phyloP scores from a whole-genome alignment of 2,329 filamentous ascomycete genomes.

The Hymenoscyphus linearis region DNA sequence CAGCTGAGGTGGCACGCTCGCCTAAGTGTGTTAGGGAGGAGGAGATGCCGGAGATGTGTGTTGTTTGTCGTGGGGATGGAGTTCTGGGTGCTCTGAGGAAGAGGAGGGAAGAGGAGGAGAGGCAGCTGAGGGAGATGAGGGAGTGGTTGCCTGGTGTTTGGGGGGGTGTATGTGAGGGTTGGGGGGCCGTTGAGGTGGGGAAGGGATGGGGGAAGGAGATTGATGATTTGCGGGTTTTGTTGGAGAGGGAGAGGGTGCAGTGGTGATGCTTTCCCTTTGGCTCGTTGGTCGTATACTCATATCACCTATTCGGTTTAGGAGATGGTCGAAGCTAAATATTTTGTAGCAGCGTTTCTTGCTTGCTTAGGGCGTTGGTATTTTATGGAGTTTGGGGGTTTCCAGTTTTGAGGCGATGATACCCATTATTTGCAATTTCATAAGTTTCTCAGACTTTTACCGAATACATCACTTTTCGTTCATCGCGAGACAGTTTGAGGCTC shows the following conservation, averaged over 20 bases:
- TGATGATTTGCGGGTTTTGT: conserved; percentile 16
- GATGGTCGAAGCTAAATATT: not conserved
- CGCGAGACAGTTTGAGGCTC: conserved; percentile 2
- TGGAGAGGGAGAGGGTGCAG: conserved; percentile 30
- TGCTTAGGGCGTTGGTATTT: not conserved
- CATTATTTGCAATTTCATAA: not conserved
- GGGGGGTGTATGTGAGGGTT: conserved; percentile 10
- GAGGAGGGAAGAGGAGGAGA: conserved; percentile 15
- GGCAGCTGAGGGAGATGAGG: conserved; percentile 15
- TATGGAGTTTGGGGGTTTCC: not conserved
- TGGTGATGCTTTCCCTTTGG: conserved; percentile 12
- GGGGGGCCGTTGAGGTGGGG: conserved; percentile 14
- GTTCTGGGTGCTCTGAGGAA: conserved; percentile 12
- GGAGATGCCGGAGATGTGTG: conserved; percentile 24
- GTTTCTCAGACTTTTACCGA: not conserved
- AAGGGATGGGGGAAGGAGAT: conserved; percentile 18
- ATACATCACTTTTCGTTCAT: not conserved
- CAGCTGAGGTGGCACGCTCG: conserved; percentile 6
- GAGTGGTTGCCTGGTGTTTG: conserved; percentile 18
- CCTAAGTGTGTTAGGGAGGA: conserved; percentile 13
- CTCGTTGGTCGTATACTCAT: not conserved
- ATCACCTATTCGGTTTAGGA: not conserved
- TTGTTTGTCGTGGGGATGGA: conserved; percentile 18
- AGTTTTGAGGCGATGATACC: not conserved
- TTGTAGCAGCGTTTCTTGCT: not conserved